Evolutionary conservation across 1,284 basidiomycete species (phyloP).

Genomic region (Fistulinella cinereoalba): DNA sequence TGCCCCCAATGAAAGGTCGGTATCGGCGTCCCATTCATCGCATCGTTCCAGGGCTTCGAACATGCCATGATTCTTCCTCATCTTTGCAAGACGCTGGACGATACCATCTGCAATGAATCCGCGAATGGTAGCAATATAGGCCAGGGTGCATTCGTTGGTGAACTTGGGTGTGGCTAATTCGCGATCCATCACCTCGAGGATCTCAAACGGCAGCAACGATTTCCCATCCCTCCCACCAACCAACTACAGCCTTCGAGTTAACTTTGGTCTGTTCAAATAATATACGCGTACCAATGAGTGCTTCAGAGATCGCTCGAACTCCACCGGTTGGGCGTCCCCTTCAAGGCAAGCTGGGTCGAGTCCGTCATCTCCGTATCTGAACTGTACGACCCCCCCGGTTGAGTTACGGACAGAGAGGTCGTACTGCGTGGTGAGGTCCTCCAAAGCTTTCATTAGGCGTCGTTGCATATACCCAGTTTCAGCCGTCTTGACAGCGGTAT

Average conservation of each 20-base stretch:
- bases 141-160: slow-evolving; percentile 66
- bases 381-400: slow-evolving; percentile 96
- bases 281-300: slow-evolving; percentile 69
- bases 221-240: slow-evolving; percentile 57
- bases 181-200: slow-evolving; percentile 70
- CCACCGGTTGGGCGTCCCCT: slow-evolving; percentile 91
- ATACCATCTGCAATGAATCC: slow-evolving; percentile 74
- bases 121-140: slow-evolving; percentile 77
- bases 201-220: slow-evolving; percentile 85
- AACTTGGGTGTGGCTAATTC: slow-evolving; percentile 64
- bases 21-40: slow-evolving; percentile 76
- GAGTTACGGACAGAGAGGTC: slow-evolving; percentile 97
- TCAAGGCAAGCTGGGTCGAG: slow-evolving; percentile 96
- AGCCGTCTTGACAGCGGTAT: slow-evolving; percentile 99
- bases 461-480: slow-evolving; percentile 99
- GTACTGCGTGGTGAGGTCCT: slow-evolving; percentile 96
- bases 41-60: slow-evolving; percentile 77
- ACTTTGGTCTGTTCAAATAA: slow-evolving; percentile 1
- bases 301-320: slow-evolving; percentile 84
- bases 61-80: slow-evolving; percentile 79
- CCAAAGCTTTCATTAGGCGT: slow-evolving; percentile 97
- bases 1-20: slow-evolving; percentile 76
- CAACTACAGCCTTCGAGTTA: slow-evolving; percentile 43
- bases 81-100: slow-evolving; percentile 63
- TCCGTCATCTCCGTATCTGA: slow-evolving; percentile 96